These are phyloP conservation scores for Citrullus mucosospermus DNA, from an alignment of 306 rosid species.

Conservation along the genomic window DNA sequence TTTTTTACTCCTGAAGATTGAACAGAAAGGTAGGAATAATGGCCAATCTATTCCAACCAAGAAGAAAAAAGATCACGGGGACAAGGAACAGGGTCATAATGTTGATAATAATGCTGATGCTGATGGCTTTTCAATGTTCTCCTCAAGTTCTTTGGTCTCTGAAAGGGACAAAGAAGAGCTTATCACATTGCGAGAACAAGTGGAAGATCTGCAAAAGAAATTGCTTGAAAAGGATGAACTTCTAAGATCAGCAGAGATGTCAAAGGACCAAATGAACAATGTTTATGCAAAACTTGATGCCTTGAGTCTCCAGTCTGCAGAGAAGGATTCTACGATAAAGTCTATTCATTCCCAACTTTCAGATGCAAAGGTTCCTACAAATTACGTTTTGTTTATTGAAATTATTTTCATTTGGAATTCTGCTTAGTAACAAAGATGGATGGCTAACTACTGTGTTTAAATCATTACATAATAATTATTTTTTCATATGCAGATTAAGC, in stretches of 20 bases:
- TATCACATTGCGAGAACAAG: slow-evolving; percentile 46
- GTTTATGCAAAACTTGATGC: slow-evolving; percentile 45
- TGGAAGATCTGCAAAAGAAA: slow-evolving; percentile 61
- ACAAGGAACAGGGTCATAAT: slow-evolving; percentile 38
- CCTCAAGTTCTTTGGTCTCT: slow-evolving; percentile 39
- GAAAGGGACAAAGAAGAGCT: slow-evolving; percentile 73
- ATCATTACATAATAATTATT: not conserved
- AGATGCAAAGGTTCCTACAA: slow-evolving; percentile 63
- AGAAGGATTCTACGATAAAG: slow-evolving; percentile 58
- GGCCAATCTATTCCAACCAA: slow-evolving; percentile 54
- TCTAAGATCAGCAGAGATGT: slow-evolving; percentile 53
- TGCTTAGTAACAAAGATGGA: not conserved
- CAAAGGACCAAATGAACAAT: slow-evolving; percentile 42
- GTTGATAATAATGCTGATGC: slow-evolving; percentile 28
- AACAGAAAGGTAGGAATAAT: slow-evolving; percentile 39
- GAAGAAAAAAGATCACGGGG: slow-evolving; percentile 52
- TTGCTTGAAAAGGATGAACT: slow-evolving; percentile 67
- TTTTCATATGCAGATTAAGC: slow-evolving; percentile 45
- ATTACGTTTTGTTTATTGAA: not conserved
- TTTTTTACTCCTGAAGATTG: slow-evolving; percentile 22
- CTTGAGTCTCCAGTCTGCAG: slow-evolving; percentile 43
- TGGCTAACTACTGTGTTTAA: not conserved
- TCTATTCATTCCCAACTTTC: slow-evolving; percentile 54
- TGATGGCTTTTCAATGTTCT: slow-evolving; percentile 38
- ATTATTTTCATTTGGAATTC: not conserved